Evolutionary conservation across 192 early-diverging fungal species (phyloP), one percentile per base, ranked within the genome.

Genomic region (Rhizoclosmatium globosum): DNA sequence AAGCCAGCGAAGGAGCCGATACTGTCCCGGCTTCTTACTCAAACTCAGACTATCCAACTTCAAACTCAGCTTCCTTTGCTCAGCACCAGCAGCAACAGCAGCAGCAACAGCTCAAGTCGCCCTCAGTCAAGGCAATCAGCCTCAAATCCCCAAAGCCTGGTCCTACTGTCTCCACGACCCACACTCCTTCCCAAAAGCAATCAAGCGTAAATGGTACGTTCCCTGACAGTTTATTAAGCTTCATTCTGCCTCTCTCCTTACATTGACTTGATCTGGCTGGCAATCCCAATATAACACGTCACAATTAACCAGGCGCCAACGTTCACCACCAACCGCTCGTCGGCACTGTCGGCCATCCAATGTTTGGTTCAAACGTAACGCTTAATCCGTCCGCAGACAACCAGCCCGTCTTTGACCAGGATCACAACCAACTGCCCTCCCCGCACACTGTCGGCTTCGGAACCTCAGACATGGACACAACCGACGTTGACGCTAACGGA

Each of bases 361-460:
- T 71, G 48, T 71, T 31, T 21, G 69, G 69, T 17, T 71, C 69
- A 48, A 71, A 71, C 7, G 44, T 71, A 6, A n/a, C 69, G 6
- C 23, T 71, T 56, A 41, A 9, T n/a, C 48, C 19, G 1, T 7
- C 23, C 17, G 11, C n/a, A 11, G 41, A 39, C 31, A 38, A 2
- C 4, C n/a, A 3, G 19, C 38, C 66, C 2, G 15, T 39, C 41
- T 19, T 15, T 19, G 38, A 31, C 39, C 13, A 2, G 2, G 62
- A 19, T 3, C 62, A 19, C 2, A 13, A 11, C 42, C n/a, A 47
- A n/a, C 15, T 11, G 19, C 17, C 42, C 11, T 47, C 7, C 15
- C 15, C 45, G 9, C 39, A 19, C 44, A 13, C 4, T 46, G 42
- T 19, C 45, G 43, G 23, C 17, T 46, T 44, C 23, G 44, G 44